Percentiles rank a stretch among this genome's conserved stretches.
Conservation (phyloP, 768 basidiomycete species). For the Leccinum boreale region DNA sequence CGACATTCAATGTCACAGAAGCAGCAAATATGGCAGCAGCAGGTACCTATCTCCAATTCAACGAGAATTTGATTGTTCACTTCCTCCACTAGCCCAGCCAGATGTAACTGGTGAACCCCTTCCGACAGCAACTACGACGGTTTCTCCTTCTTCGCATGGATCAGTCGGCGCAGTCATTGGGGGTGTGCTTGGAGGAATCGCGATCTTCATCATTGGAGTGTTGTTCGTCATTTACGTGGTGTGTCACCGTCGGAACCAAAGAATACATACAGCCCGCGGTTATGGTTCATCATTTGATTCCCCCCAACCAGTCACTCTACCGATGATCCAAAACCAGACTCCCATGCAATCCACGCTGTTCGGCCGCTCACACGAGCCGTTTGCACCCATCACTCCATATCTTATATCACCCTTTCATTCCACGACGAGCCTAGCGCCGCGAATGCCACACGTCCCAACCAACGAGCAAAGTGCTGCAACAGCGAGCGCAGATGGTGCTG, state of each 20-base stretch:
- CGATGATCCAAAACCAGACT: neutral
- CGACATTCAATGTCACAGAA: slow-evolving; percentile 10
- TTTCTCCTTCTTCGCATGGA: slow-evolving; percentile 9
- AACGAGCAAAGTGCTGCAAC: neutral
- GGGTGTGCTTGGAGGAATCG: slow-evolving; percentile 19
- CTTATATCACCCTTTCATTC: slow-evolving; percentile 10
- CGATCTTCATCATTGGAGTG: slow-evolving; percentile 12
- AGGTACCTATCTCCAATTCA: slow-evolving; percentile 7
- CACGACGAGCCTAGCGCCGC: slow-evolving; percentile 4
- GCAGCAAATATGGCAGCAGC: slow-evolving; percentile 5
- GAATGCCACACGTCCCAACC: neutral
- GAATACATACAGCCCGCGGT: neutral
- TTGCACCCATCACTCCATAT: neutral
- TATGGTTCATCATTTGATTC: neutral
- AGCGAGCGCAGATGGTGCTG: slow-evolving; percentile 16
- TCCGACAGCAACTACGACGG: slow-evolving; percentile 2
- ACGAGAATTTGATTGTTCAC: neutral
- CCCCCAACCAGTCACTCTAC: neutral
- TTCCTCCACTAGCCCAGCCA: neutral
- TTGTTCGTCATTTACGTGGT: slow-evolving; percentile 10
- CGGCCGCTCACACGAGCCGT: neutral
- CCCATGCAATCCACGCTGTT: neutral
- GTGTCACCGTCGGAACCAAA: slow-evolving; percentile 12
- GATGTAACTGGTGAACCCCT: slow-evolving; percentile 18
- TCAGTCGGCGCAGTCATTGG: slow-evolving; percentile 19